These are phyloP conservation scores for Kwoniella mangroviensis DNA, from an alignment of 768 basidiomycete species.

Conservation along the genomic window DNA sequence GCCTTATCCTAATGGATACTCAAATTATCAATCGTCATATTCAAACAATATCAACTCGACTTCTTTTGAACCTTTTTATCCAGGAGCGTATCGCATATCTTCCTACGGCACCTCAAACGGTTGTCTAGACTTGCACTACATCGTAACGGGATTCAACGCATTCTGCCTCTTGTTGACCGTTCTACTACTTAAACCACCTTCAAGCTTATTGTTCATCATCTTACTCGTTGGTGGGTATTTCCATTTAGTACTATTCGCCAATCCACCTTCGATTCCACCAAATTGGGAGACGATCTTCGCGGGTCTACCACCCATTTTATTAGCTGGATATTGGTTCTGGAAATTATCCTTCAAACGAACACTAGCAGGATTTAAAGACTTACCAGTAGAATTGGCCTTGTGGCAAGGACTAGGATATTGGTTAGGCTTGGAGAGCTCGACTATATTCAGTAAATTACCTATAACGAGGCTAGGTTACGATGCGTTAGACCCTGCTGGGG, in stretches of 20 bases:
- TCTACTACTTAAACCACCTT: conserved; percentile 31
- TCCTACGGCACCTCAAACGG: conserved; percentile 18
- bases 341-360: conserved; percentile 40
- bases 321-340: conserved; percentile 46
- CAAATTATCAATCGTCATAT: conserved; percentile 23
- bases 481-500: conserved; percentile 33
- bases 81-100: conserved; percentile 37
- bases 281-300: conserved; percentile 40
- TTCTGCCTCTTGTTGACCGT: conserved; percentile 38
- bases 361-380: conserved; percentile 30
- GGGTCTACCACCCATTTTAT: conserved; percentile 28
- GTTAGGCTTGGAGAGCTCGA: conserved; percentile 46
- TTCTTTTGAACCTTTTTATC: conserved; percentile 35
- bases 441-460: conserved; percentile 45
- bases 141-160: conserved; percentile 43
- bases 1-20: conserved; percentile 24
- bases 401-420: conserved; percentile 52
- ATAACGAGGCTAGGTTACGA: conserved; percentile 42
- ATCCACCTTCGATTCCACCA: conserved; percentile 36
- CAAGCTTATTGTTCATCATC: conserved; percentile 29
- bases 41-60: conserved; percentile 31
- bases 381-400: conserved; percentile 40
- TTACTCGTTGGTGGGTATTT: conserved; percentile 40
- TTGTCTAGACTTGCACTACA: conserved; percentile 39
- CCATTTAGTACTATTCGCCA: conserved; percentile 41